A percentile compares a stretch with the other conserved stretches of the same genome.
Conservation (phyloP, 2,329 filamentous ascomycete species). For the Botrytis byssoidea region DNA sequence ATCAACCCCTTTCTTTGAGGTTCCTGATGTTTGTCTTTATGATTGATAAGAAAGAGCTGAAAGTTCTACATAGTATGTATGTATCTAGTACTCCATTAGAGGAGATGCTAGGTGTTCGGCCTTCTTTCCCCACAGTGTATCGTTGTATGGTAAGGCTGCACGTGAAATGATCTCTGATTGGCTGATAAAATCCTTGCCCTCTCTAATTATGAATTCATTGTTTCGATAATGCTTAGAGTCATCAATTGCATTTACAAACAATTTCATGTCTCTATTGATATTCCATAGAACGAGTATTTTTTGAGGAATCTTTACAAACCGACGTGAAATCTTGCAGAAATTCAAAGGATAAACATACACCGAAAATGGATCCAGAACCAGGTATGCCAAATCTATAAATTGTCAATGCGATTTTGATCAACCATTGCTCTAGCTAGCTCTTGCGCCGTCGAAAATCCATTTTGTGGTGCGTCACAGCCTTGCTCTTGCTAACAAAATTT, state of each 20-base stretch:
- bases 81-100: no score
- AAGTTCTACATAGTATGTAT: background rate
- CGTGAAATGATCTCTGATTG: background rate
- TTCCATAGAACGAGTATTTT: background rate
- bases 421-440: conserved; percentile 12
- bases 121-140: conserved; percentile 13
- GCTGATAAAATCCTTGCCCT: background rate
- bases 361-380: conserved; percentile 15
- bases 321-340: background rate
- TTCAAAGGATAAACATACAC: background rate
- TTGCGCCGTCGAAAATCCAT: conserved; percentile 9
- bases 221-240: background rate
- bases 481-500: conserved; percentile 26
- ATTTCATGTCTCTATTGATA: background rate
- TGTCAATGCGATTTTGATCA: conserved; percentile 2
- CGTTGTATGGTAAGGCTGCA: background rate
- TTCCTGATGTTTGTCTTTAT: background rate
- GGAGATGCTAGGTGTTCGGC: background rate
- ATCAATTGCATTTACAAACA: background rate
- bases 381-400: conserved; percentile 5
- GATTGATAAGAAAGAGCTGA: background rate
- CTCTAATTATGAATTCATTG: background rate
- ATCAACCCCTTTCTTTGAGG: background rate
- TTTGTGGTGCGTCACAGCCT: conserved; percentile 21
- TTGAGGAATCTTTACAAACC: background rate